phyloP scores from a whole-genome alignment of 345 rosid species.

The Aquilaria malaccensis region DNA sequence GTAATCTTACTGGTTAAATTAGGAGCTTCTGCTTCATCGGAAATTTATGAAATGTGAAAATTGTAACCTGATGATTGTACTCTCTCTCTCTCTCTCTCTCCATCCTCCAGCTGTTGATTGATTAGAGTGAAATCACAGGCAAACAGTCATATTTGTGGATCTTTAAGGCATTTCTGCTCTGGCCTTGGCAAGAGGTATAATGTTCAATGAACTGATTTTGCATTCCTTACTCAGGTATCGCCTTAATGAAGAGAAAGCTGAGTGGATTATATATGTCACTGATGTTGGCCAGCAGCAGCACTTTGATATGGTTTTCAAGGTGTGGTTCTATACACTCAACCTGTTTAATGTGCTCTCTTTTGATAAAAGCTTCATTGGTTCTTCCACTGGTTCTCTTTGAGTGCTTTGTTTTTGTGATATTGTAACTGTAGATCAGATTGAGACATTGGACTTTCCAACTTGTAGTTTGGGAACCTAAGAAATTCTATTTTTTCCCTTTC shows the following conservation, averaged over 20 bases:
- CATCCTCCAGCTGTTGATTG: too few species aligned
- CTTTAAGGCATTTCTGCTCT: too few species aligned
- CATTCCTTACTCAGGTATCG: conserved; percentile 55
- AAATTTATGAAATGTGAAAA: not conserved
- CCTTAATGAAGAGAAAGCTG: conserved; percentile 87
- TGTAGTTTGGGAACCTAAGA: conserved; percentile 1
- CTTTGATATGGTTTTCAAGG: conserved; percentile 87
- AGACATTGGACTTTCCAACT: not conserved
- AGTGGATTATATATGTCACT: conserved; percentile 92
- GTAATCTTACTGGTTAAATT: conserved; percentile 11
- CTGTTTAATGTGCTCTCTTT: conserved; percentile 3
- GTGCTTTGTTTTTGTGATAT: not conserved
- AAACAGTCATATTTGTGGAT: too few species aligned
- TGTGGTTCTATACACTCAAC: conserved; percentile 21
- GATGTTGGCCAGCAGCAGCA: conserved; percentile 98
- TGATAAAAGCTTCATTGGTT: conserved; percentile 3
- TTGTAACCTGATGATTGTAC: not conserved
- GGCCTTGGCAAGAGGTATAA: not conserved
- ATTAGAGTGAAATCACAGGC: too few species aligned
- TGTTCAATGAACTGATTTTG: not conserved
- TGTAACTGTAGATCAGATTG: not conserved
- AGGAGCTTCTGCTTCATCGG: not conserved
- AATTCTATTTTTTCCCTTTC: conserved; percentile 11
- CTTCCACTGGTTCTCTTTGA: conserved; percentile 2
- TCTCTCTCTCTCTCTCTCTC: not conserved